Evolutionary conservation across 2,329 filamentous ascomycete genomes (phyloP), one percentile per base, ranked within the genome.

Genomic region (Alternaria panax): DNA sequence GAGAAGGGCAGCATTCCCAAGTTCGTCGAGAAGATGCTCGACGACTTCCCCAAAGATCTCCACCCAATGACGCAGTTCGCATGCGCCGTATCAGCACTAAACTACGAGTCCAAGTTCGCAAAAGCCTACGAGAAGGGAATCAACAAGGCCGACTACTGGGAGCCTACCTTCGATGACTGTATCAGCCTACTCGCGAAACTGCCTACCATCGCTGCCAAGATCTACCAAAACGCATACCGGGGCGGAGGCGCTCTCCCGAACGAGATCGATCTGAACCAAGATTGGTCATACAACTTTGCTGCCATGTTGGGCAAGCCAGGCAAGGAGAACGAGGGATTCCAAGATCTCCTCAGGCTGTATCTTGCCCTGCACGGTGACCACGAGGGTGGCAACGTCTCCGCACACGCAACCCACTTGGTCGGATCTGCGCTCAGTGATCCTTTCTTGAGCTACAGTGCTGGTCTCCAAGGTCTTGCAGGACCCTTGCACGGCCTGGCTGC

Each of bases 61-160:
- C 95, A 99, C 80, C 95, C 95, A 60, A 99, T 99, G 95, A 98
- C 95, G 11, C 94, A 98, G 79, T 94, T 99, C 71, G 90, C 94
- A 68, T 95, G 96, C 70, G 93, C 93, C 45, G 95, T 98, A 53
- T 94, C 93, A 18, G 92, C 95, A n/a, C 86, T 99, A 62, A 97
- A 96, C 83, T 92, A 97, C 79, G 93, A 93, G 70, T 97, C 92
- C 72, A 88, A 90, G 75, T 99, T 99, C 70, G 95, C 94, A 65
- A 93, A 93, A 81, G 91, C 91, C 20, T 99, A 99, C 80, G 94
- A 93, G 79, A 82, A 90, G 70, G 95, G 95, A 34, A 82, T 98
- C 67, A 91, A 89, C 86, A 99, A 98, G 85, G 92, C 92, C 53
- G 92, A 97, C 71, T 98, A 98, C 87, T 99, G 95, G 95, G 95